These are phyloP conservation scores for Carex parvula DNA, from an alignment of 176 grass and related monocot genomes.

Conservation along the genomic window DNA sequence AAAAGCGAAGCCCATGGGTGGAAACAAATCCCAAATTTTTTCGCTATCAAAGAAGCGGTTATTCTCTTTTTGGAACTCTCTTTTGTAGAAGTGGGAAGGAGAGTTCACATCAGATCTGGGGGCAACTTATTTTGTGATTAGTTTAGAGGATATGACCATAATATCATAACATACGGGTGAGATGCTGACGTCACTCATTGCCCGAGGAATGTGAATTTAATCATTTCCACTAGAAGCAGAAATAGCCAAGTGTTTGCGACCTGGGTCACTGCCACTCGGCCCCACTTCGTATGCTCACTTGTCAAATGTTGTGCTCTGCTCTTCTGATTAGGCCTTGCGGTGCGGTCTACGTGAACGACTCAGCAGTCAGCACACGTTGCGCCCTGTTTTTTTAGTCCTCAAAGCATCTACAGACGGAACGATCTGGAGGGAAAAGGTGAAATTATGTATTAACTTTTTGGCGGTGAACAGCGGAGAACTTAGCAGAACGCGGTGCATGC, in stretches of 20 bases:
- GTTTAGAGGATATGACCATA: not conserved
- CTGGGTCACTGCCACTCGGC: not conserved
- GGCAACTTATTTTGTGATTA: conserved; percentile 12
- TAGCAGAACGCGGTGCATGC: not conserved
- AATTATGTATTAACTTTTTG: conserved; percentile 23
- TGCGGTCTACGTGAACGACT: not conserved
- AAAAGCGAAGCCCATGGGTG: not conserved
- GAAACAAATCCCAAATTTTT: not conserved
- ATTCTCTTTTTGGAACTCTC: not conserved
- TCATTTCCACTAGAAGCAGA: not conserved
- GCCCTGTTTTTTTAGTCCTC: not conserved
- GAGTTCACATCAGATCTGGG: conserved; percentile 27
- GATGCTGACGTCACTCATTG: not conserved
- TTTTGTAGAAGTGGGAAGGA: conserved; percentile 8
- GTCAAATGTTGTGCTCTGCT: no score
- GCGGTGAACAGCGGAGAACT: not conserved
- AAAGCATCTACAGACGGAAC: not conserved
- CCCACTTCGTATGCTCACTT: not conserved
- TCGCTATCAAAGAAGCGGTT: not conserved
- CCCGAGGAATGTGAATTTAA: not conserved
- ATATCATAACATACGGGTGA: not conserved
- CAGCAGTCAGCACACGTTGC: not conserved
- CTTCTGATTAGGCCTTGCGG: no score
- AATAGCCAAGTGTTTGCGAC: not conserved
- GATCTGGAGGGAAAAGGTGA: conserved; percentile 20